These are phyloP conservation scores for Scedosporium apiospermum DNA, from an alignment of 2,329 filamentous ascomycete genomes.

Conservation along the genomic window DNA sequence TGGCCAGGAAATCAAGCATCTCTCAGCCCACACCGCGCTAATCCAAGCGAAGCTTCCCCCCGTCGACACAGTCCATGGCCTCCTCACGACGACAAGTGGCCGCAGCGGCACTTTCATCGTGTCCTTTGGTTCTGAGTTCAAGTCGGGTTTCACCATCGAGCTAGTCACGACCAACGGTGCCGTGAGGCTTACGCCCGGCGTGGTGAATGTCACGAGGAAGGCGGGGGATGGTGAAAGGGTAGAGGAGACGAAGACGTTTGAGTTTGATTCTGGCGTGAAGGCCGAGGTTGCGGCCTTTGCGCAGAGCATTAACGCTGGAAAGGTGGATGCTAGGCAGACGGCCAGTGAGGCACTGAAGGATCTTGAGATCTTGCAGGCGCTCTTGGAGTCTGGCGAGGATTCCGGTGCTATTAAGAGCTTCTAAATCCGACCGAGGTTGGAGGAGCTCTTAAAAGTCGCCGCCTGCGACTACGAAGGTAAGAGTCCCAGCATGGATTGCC, in stretches of 20 bases:
- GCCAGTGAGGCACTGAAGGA: slow-evolving; percentile 51
- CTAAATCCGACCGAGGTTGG: neutral
- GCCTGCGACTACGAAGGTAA: no score
- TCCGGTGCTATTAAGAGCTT: neutral
- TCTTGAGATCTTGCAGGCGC: slow-evolving; percentile 43
- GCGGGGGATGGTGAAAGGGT: slow-evolving; percentile 23
- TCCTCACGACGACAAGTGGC: slow-evolving; percentile 43
- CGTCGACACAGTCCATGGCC: slow-evolving; percentile 56
- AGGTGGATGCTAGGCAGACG: slow-evolving; percentile 38
- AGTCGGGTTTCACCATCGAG: slow-evolving; percentile 39
- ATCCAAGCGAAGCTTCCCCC: slow-evolving; percentile 50
- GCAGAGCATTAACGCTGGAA: slow-evolving; percentile 36
- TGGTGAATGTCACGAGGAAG: slow-evolving; percentile 27
- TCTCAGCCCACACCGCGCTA: slow-evolving; percentile 46
- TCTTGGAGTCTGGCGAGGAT: slow-evolving; percentile 9
- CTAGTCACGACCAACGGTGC: slow-evolving; percentile 49
- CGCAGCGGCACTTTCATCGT: slow-evolving; percentile 46
- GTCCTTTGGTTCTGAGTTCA: slow-evolving; percentile 46
- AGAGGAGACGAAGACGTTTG: slow-evolving; percentile 29
- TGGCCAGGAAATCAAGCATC: slow-evolving; percentile 29
- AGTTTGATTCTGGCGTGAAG: slow-evolving; percentile 42
- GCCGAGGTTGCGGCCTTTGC: slow-evolving; percentile 55
- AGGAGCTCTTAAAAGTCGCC: no score
- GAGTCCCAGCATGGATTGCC: no score
- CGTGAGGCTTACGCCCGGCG: slow-evolving; percentile 38